phyloP scores from a whole-genome alignment of 2,329 filamentous ascomycete genomes.

The Xylaria multiplex region DNA sequence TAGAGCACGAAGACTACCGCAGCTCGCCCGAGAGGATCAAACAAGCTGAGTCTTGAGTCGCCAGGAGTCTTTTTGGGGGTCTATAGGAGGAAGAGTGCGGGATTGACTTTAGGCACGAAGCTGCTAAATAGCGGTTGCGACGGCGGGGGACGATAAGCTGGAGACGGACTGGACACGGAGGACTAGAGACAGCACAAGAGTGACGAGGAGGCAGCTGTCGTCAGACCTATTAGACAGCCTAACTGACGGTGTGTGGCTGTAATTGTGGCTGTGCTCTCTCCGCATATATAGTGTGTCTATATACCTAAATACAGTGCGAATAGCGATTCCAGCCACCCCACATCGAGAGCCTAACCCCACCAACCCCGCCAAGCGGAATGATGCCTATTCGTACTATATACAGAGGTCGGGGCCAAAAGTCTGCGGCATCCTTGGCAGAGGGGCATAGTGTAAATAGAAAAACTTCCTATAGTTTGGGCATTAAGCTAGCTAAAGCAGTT shows the following conservation, averaged over 20 bases:
- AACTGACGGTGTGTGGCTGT: constrained; percentile 35
- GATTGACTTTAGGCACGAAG: constrained; percentile 7
- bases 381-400: too few species aligned
- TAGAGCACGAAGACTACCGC: constrained; percentile 26
- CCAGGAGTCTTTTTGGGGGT: background rate
- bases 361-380: too few species aligned
- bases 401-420: too few species aligned
- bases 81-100: constrained; percentile 3
- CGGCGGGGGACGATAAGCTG: constrained; percentile 9
- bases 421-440: too few species aligned
- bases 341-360: too few species aligned
- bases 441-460: too few species aligned
- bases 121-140: constrained; percentile 20
- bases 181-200: constrained; percentile 15
- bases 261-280: constrained; percentile 30
- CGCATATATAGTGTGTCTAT: background rate
- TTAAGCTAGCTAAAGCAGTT: too few species aligned
- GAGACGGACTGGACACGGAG: constrained; percentile 28
- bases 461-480: too few species aligned
- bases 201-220: constrained; percentile 34
- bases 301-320: background rate
- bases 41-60: background rate
- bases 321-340: too few species aligned
- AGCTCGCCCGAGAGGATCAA: constrained; percentile 32
- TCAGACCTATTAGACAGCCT: constrained; percentile 23